Evolutionary conservation across 768 basidiomycete genomes (phyloP).

Genomic region (Auriscalpium orientale): DNA sequence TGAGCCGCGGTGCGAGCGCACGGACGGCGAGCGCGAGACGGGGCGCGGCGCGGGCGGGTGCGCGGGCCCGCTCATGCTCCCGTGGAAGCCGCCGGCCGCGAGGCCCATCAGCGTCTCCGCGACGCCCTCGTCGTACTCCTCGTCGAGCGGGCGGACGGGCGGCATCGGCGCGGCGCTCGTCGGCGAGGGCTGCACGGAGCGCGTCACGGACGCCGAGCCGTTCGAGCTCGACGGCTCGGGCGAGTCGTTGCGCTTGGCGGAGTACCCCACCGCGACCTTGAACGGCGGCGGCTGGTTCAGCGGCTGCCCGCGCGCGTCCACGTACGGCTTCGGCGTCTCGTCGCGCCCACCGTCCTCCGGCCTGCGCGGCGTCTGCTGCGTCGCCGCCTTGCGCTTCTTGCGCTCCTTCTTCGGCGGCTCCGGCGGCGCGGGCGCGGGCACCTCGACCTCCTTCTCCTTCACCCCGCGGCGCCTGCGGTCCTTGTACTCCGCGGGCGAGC

Average conservation of each 20-base stretch:
- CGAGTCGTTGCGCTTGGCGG: constrained; percentile 32
- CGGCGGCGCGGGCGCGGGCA: constrained; percentile 3
- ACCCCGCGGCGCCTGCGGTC: constrained; percentile 30
- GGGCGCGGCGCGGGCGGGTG: constrained; percentile 5
- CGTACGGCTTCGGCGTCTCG: constrained; percentile 36
- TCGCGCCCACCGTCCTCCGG: constrained; percentile 41
- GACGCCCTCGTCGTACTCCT: constrained; percentile 93
- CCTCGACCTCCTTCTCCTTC: constrained; percentile 14
- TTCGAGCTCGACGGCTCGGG: constrained; percentile 64
- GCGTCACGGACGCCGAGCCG: constrained; percentile 40
- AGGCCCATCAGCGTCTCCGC: constrained; percentile 79
- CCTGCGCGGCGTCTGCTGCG: constrained; percentile 16
- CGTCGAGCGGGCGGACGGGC: constrained; percentile 69
- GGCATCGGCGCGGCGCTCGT: constrained; percentile 52
- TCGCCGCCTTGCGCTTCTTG: constrained; percentile 37
- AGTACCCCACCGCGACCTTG: constrained; percentile 15
- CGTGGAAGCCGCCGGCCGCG: constrained; percentile 17
- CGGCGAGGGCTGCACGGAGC: constrained; percentile 69
- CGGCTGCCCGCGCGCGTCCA: neutral
- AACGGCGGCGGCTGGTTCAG: constrained; percentile 15
- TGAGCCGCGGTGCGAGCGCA: constrained; percentile 49
- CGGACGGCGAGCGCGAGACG: constrained; percentile 31
- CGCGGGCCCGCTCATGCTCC: constrained; percentile 5
- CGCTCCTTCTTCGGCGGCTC: constrained; percentile 52
- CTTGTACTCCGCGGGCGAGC: constrained; percentile 36